Evolutionary conservation across 2,329 filamentous ascomycete species (phyloP).

Genomic region (Aspergillus viridinutans): DNA sequence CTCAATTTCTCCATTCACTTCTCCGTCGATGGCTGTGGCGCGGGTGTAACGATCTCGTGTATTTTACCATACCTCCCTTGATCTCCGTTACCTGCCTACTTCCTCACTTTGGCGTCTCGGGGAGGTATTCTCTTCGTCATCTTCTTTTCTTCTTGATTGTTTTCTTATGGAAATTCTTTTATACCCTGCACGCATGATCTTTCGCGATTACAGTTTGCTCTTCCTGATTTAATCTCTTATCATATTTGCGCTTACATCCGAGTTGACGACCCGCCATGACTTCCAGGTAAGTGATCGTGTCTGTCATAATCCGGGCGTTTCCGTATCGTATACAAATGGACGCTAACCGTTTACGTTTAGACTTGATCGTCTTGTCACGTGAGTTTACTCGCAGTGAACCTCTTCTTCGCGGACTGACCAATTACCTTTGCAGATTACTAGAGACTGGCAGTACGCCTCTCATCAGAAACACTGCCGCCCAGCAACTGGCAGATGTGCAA

Average conservation of each 20-base stretch:
- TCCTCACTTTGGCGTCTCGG: constrained; percentile 1
- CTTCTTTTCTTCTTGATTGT: constrained; percentile 2
- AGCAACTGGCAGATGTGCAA: constrained; percentile 95
- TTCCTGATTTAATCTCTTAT: constrained; percentile 7
- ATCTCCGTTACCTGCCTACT: background rate
- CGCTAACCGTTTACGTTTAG: constrained; percentile 46
- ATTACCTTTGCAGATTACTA: constrained; percentile 62
- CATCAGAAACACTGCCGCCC: constrained; percentile 94
- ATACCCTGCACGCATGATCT: background rate
- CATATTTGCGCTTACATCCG: constrained; percentile 20
- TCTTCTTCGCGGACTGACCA: constrained; percentile 18
- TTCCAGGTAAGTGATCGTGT: constrained; percentile 35
- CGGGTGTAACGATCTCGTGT: constrained; percentile 17
- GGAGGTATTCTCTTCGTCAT: background rate
- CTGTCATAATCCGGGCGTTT: constrained; percentile 17
- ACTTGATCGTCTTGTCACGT: constrained; percentile 83
- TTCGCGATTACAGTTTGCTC: background rate
- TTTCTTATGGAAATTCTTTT: constrained; percentile 2
- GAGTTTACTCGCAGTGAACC: constrained; percentile 44
- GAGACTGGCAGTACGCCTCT: constrained; percentile 95
- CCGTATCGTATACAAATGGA: constrained; percentile 19
- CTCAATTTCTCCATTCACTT: background rate
- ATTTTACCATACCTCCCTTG: constrained; percentile 10
- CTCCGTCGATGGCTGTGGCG: constrained; percentile 17
- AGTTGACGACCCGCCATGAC: constrained; percentile 34